Evolutionary conservation across 2,329 filamentous ascomycete species (phyloP).

Genomic region (Fusarium pseudograminearum): DNA sequence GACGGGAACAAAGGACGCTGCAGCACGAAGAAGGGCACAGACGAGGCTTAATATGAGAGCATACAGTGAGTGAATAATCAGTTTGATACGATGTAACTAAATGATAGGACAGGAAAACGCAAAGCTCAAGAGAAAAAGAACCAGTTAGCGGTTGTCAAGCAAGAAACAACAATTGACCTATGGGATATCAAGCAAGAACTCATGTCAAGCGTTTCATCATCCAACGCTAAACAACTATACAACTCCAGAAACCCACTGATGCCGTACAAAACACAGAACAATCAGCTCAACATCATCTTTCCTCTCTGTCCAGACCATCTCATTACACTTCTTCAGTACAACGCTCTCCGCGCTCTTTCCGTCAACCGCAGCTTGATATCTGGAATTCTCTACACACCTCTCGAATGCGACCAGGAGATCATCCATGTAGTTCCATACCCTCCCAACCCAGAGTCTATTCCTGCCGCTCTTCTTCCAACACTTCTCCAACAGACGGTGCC

Average conservation of each 20-base stretch:
- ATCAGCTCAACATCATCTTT: background rate
- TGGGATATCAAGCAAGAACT: constrained; percentile 27
- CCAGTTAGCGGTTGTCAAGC: background rate
- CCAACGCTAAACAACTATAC: background rate
- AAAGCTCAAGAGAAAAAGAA: constrained; percentile 14
- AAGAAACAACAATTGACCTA: constrained; percentile 4
- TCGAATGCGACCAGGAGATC: constrained; percentile 20
- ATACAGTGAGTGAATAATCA: constrained; percentile 40
- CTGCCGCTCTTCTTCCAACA: constrained; percentile 16
- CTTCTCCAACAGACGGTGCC: constrained; percentile 22
- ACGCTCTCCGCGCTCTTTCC: constrained; percentile 24
- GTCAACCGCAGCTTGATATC: constrained; percentile 28
- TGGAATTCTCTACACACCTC: constrained; percentile 12
- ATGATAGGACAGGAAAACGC: constrained; percentile 12
- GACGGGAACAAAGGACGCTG: constrained; percentile 59
- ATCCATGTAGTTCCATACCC: constrained; percentile 26
- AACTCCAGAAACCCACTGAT: background rate
- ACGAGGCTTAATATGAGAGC: constrained; percentile 61
- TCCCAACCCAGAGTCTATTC: background rate
- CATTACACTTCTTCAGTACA: constrained; percentile 31
- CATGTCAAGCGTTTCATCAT: background rate
- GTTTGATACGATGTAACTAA: background rate
- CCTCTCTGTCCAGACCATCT: constrained; percentile 26
- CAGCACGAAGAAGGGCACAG: constrained; percentile 56
- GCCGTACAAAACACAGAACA: background rate